Evolutionary conservation across 2,329 filamentous ascomycete species (phyloP), one percentile per base, ranked within the genome.

Genomic region (Fusarium acutatum): DNA sequence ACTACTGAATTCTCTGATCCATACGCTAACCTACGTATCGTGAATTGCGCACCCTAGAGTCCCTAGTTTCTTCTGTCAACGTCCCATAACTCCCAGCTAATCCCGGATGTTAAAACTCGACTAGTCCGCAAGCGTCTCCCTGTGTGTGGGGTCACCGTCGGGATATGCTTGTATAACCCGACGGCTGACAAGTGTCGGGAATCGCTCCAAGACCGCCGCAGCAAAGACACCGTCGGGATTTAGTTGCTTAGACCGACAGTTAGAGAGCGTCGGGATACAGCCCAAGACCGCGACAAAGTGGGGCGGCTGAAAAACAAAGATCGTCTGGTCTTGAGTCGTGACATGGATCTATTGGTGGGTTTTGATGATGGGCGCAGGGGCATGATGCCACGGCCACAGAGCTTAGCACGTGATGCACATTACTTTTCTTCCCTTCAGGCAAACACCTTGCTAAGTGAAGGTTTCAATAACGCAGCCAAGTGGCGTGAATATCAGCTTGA

Each of bases 101-200:
- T 37, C 9, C 53, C 15, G n/a, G 53, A 3, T 7, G 12, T 4
- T 6, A 13, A 10, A 24, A 18, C 6, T 1, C 2, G 3, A 14
- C 37, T 43, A 41, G 17, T 44, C 40, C 26, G 5, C 4, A 50
- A 34, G 5, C 12, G 17, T 12, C 26, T 4, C 7, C 12, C 24
- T 22, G 30, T 13, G 24, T 14, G 28, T 14, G 22, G 38, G 50
- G 52, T 59, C 52, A 3, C 3, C 60, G 60, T 60, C 60, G 60
- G 60, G 35, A 63, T 37, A 18, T 5, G 40, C 6, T 4, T 59
- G 7, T 38, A 44, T 46, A 62, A n/a, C 37, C 60, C 60, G 60
- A 62, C 52, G 57, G 22, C 15, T 34, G 60, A 28, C 28, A 59
- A 59, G 50, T 37, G 52, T 62, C 52, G 32, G 59, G 24, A 62